phyloP scores from a whole-genome alignment of 2,329 filamentous ascomycete species.

The Daldinia eschscholtzii region DNA sequence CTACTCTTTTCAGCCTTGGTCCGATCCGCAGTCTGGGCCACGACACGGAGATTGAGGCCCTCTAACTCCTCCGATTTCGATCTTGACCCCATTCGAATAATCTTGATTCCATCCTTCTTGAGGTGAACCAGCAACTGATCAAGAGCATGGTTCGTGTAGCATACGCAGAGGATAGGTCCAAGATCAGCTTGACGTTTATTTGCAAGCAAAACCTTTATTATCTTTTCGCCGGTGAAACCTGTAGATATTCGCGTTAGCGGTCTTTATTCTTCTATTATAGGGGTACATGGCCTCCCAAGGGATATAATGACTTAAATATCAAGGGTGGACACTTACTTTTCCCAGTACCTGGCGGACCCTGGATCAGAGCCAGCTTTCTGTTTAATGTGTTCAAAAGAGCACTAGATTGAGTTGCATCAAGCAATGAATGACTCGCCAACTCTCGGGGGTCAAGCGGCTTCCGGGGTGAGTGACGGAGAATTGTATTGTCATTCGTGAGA shows the following conservation, averaged over 20 bases:
- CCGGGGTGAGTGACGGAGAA: conserved; percentile 44
- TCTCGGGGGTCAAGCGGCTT: conserved; percentile 36
- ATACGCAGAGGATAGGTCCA: conserved; percentile 65
- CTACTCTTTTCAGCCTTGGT: conserved; percentile 57
- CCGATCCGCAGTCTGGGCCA: conserved; percentile 50
- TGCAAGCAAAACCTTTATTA: conserved; percentile 68
- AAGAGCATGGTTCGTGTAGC: conserved; percentile 65
- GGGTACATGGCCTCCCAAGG: neutral
- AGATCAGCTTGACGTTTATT: conserved; percentile 57
- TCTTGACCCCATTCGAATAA: conserved; percentile 72
- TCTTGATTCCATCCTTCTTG: conserved; percentile 59
- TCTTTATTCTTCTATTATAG: neutral
- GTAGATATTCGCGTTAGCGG: conserved; percentile 15
- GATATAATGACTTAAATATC: too few species aligned
- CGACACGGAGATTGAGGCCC: conserved; percentile 61
- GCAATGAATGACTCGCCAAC: conserved; percentile 55
- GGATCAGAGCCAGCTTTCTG: conserved; percentile 70
- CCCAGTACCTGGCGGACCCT: conserved; percentile 78
- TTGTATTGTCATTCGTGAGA: conserved; percentile 46
- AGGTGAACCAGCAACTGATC: conserved; percentile 73
- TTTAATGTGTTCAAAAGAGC: conserved; percentile 67
- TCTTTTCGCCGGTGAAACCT: conserved; percentile 62
- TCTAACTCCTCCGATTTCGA: conserved; percentile 67
- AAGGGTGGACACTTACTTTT: conserved; percentile 58
- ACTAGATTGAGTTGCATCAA: conserved; percentile 66